phyloP scores from a whole-genome alignment of 306 rosid genomes.

The Purshia tridentata region DNA sequence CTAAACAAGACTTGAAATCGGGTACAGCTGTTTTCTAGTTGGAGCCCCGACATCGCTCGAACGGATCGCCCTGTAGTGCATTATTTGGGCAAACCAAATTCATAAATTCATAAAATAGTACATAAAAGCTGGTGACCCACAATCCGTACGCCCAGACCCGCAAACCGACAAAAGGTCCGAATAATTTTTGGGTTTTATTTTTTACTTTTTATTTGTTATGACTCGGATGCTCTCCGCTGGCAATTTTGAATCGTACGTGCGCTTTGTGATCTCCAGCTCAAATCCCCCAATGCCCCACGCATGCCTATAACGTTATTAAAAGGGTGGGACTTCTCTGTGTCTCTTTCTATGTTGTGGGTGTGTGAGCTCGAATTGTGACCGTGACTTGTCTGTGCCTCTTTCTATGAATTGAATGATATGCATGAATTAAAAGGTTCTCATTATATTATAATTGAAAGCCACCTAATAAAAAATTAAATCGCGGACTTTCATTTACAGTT shows the following conservation, averaged over 20 bases:
- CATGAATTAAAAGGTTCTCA: too few relatives aligned
- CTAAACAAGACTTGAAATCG: background rate
- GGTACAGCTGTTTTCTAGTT: constrained; percentile 23
- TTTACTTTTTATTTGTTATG: background rate
- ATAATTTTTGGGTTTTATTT: background rate
- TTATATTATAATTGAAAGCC: too few relatives aligned
- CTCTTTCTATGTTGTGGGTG: background rate
- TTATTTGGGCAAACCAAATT: too few relatives aligned
- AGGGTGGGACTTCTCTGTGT: background rate
- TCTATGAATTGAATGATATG: too few relatives aligned
- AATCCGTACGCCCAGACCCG: constrained; percentile 12
- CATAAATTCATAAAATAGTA: too few relatives aligned
- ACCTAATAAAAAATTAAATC: too few relatives aligned
- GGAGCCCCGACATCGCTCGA: constrained; percentile 16
- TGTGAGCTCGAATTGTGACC: background rate
- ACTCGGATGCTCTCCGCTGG: constrained; percentile 22
- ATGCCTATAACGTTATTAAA: background rate
- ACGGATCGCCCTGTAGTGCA: constrained; percentile 11
- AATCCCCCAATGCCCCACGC: constrained; percentile 10
- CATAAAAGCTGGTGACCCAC: constrained; percentile 7
- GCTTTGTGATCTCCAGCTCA: constrained; percentile 31
- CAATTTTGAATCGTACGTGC: constrained; percentile 25
- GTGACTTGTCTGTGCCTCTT: too few relatives aligned
- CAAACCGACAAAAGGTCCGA: constrained; percentile 7
- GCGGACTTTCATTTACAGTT: too few relatives aligned